Evolutionary conservation across 257 asterid genomes (phyloP).

Genomic region (Przewalskia tangutica): DNA sequence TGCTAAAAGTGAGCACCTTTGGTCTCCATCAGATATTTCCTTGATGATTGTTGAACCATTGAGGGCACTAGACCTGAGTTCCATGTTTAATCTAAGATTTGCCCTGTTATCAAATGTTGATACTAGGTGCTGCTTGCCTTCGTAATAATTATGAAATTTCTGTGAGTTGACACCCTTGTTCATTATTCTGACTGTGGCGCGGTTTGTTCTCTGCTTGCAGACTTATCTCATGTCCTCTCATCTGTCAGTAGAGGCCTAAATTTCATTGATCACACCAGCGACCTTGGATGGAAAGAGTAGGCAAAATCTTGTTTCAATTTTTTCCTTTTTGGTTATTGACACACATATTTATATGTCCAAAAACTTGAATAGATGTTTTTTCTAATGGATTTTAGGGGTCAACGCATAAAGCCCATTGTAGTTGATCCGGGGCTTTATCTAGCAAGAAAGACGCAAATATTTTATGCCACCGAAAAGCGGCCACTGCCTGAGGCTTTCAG

Average conservation of each 20-base stretch:
- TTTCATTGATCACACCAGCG: slow-evolving; percentile 90
- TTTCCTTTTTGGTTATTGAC: background rate
- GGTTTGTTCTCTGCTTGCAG: slow-evolving; percentile 40
- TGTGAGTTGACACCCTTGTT: slow-evolving; percentile 1
- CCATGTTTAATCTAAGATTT: background rate
- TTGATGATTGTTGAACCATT: background rate
- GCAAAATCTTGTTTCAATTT: slow-evolving; percentile 41
- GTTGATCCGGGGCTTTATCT: slow-evolving; percentile 91
- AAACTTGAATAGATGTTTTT: background rate
- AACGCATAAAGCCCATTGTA: slow-evolving; percentile 70
- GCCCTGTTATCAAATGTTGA: background rate
- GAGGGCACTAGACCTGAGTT: background rate
- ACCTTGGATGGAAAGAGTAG: slow-evolving; percentile 98
- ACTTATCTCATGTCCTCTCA: slow-evolving; percentile 89
- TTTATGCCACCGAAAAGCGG: slow-evolving; percentile 87
- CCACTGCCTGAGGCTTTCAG: slow-evolving; percentile 85
- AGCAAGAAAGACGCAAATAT: slow-evolving; percentile 81
- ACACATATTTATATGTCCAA: background rate
- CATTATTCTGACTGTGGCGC: slow-evolving; percentile 6
- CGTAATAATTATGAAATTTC: background rate
- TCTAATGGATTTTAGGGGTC: slow-evolving; percentile 45
- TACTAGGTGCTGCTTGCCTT: background rate
- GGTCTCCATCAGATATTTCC: too few relatives aligned
- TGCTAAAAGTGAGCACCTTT: too few relatives aligned
- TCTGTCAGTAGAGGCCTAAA: slow-evolving; percentile 77